Evolutionary conservation across 139 green algal species (phyloP), one percentile per base, ranked within the genome.

Genomic region (Edaphochlamys debaryana): DNA sequence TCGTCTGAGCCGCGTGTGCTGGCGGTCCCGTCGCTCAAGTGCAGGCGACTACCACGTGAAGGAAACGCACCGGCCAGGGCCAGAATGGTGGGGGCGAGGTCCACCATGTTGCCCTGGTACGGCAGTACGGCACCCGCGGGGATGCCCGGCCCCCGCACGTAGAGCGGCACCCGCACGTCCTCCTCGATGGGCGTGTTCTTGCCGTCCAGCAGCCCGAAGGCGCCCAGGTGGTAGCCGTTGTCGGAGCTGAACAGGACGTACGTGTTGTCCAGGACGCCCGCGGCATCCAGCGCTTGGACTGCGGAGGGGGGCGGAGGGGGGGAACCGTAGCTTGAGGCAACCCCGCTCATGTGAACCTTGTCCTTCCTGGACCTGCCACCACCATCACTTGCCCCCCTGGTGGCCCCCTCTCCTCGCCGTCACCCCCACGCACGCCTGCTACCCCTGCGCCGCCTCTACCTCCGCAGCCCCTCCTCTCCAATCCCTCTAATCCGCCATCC

Each of bases 241-340:
- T 86, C 79, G 25, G 29, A 29, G 7, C 42, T 67, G 79, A 68
- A 86, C 22, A 86, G 79, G 42, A 86, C 8, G 54, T 86, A 79
- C 2, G 79, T 86, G 69, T 86, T 86, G 56, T 79, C 41, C 23
- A 86, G 68, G 54, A 52, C 29, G 17, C 79, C 79, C 5, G 56
- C 3, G 2, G 67, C 52, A 9, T 36, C 30, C 32, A 85, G 50
- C 38, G 64, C 25, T 4, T 37, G 36, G 3, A 85, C 79, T 85
- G 79, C 38, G 36, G 38, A 41, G 38, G 19, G 42, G 58, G 13
- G 9, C 15, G 15, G 48, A 54, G 9, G 15, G 48, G 48, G 48
- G 11, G 15, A 23, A 15, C 11, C 11, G 9, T 15, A 54, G 48
- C 15, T 9, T 54, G 11, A 54, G 15, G 11, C 48, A 9, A 54